These are phyloP conservation scores for Raphanus hybrid DNA, from an alignment of 441 rosid species.

Conservation along the genomic window DNA sequence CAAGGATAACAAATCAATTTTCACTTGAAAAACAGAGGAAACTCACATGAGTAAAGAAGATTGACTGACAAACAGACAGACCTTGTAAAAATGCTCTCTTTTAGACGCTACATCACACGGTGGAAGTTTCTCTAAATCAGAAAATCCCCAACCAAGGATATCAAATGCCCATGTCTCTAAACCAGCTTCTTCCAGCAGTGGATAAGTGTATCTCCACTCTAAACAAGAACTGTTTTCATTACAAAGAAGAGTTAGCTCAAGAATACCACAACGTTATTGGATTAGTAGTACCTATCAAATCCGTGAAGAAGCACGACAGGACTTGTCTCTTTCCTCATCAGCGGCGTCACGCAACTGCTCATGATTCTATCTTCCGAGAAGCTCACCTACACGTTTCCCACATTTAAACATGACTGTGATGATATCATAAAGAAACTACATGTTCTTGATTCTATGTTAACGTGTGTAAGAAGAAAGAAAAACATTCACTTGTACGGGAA, in stretches of 20 bases:
- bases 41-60: constrained; percentile 12
- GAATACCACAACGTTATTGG: too few species aligned
- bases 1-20: constrained; percentile 13
- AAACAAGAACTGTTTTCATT: constrained; percentile 93
- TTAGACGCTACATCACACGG: constrained; percentile 73
- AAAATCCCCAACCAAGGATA: constrained; percentile 97
- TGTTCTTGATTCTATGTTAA: background rate
- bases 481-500: constrained; percentile 55
- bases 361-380: constrained; percentile 52
- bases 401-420: background rate
- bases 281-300: constrained; percentile 75
- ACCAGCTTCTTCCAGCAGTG: constrained; percentile 87
- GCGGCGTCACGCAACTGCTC: constrained; percentile 81
- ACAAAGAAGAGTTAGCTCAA: too few species aligned
- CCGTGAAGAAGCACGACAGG: constrained; percentile 83
- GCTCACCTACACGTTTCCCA: constrained; percentile 50
- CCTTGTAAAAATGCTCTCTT: constrained; percentile 86
- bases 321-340: constrained; percentile 40
- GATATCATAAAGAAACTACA: background rate
- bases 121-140: constrained; percentile 73
- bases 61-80: constrained; percentile 27
- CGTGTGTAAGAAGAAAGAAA: background rate
- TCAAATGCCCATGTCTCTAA: constrained; percentile 91
- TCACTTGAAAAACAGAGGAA: background rate
- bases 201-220: constrained; percentile 90